A percentile compares a stretch with the other conserved stretches of the same genome.
Evolutionary conservation across 352 stramenopile species (phyloP).

Genomic region (Peronospora farinosa): DNA sequence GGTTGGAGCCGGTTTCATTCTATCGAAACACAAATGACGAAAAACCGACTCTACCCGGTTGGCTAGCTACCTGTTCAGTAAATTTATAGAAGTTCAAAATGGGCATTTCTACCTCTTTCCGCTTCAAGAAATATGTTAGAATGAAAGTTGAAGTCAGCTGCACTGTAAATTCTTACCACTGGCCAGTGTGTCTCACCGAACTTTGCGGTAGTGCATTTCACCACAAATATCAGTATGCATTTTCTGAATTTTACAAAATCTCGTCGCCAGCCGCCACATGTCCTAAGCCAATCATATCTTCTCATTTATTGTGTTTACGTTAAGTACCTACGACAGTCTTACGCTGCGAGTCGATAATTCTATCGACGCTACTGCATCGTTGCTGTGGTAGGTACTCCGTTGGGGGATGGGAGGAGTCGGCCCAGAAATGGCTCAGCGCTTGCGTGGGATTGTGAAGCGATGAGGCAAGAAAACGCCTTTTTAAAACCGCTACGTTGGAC

Average conservation of each 20-base stretch:
- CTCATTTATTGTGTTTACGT: background rate
- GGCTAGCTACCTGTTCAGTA: too few species aligned
- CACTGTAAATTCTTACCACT: slow-evolving; percentile 5
- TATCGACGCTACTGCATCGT: slow-evolving; percentile 4
- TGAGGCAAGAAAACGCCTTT: background rate
- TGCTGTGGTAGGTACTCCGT: slow-evolving; percentile 5
- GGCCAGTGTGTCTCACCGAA: background rate
- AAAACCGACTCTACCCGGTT: too few species aligned
- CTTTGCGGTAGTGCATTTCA: too few species aligned
- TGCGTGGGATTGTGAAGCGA: slow-evolving; percentile 14
- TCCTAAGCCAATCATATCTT: slow-evolving; percentile 12
- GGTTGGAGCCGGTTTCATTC: too few species aligned
- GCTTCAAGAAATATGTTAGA: background rate
- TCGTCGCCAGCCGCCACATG: slow-evolving; percentile 3
- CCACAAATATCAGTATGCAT: too few species aligned
- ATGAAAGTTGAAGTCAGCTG: background rate
- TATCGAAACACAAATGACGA: too few species aligned
- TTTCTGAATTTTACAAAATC: background rate
- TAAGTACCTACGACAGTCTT: background rate
- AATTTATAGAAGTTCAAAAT: background rate
- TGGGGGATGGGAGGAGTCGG: slow-evolving; percentile 1
- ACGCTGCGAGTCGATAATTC: background rate
- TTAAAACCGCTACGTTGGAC: background rate
- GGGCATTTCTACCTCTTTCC: background rate
- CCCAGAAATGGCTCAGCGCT: slow-evolving; percentile 10